Conservation (phyloP, 257 asterid genomes). For the Nyctanthes arbortristis region DNA sequence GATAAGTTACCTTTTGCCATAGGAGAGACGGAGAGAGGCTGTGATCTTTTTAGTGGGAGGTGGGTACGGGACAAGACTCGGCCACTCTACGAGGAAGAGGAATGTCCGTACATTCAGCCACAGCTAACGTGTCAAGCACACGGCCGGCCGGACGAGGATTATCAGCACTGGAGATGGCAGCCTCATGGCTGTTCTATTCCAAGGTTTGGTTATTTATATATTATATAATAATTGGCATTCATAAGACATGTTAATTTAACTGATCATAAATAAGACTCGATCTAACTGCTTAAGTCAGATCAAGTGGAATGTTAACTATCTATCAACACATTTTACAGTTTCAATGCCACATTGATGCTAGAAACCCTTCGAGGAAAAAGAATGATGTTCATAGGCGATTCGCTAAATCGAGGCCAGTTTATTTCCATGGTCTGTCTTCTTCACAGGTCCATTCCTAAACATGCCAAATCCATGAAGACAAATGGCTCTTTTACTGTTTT, state of each 20-base stretch:
- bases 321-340: slow-evolving; percentile 39
- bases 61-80: slow-evolving; percentile 55
- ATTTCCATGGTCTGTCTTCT: slow-evolving; percentile 77
- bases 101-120: slow-evolving; percentile 62
- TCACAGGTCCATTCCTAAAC: slow-evolving; percentile 46
- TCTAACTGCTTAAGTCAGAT: too few relatives aligned
- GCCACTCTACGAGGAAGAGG: slow-evolving; percentile 65
- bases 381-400: slow-evolving; percentile 83
- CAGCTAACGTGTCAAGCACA: slow-evolving; percentile 54
- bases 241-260: too few relatives aligned
- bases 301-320: too few relatives aligned
- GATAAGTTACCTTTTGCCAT: slow-evolving; percentile 35
- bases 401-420: slow-evolving; percentile 69
- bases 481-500: slow-evolving; percentile 52
- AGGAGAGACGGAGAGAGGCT: slow-evolving; percentile 32
- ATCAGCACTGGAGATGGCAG: slow-evolving; percentile 81
- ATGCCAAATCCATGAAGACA: slow-evolving; percentile 55
- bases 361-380: slow-evolving; percentile 69
- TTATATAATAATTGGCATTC: background rate
- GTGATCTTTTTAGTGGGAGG: slow-evolving; percentile 61
- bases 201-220: slow-evolving; percentile 32
- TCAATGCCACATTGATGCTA: slow-evolving; percentile 67
- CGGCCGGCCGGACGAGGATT: slow-evolving; percentile 66
- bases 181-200: slow-evolving; percentile 67
- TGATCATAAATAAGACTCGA: too few relatives aligned